Percentiles rank a stretch among this genome's conserved stretches.
phyloP scores from a whole-genome alignment of 768 basidiomycete species.

The Strobilomyces confusus region DNA sequence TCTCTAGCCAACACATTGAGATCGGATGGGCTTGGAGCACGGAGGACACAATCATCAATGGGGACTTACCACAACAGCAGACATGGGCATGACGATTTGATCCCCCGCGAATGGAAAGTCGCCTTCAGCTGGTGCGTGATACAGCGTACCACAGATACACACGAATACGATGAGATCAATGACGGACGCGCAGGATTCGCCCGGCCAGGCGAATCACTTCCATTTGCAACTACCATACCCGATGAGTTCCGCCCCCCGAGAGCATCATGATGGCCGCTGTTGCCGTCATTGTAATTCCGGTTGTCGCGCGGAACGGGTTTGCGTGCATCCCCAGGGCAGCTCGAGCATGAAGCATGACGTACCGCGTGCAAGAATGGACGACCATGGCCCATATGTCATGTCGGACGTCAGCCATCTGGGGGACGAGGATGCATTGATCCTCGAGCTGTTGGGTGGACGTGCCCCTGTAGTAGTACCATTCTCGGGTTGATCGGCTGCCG shows the following conservation, averaged over 20 bases:
- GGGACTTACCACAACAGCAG: neutral
- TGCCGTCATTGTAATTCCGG: neutral
- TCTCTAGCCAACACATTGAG: neutral
- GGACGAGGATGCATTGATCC: conserved; percentile 4
- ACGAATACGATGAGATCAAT: conserved; percentile 1
- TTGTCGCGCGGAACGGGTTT: conserved; percentile 1
- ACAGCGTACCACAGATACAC: neutral
- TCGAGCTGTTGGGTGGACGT: conserved; percentile 12
- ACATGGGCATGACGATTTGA: neutral
- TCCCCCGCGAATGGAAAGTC: neutral
- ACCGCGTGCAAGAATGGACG: neutral
- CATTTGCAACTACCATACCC: conserved; percentile 3
- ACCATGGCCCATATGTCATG: no score
- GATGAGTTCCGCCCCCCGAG: neutral
- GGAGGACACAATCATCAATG: neutral
- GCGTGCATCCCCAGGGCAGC: neutral
- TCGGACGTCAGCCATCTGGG: conserved; percentile 3
- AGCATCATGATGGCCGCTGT: neutral
- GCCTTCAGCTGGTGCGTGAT: neutral
- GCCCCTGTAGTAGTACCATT: neutral
- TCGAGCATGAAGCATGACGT: conserved; percentile 9
- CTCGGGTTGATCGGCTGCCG: conserved; percentile 16
- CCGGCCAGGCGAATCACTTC: conserved; percentile 10
- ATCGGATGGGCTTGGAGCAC: neutral
- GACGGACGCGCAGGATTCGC: conserved; percentile 8